These are phyloP conservation scores for Suillus decipiens DNA, from an alignment of 768 basidiomycete species.

Conservation along the genomic window DNA sequence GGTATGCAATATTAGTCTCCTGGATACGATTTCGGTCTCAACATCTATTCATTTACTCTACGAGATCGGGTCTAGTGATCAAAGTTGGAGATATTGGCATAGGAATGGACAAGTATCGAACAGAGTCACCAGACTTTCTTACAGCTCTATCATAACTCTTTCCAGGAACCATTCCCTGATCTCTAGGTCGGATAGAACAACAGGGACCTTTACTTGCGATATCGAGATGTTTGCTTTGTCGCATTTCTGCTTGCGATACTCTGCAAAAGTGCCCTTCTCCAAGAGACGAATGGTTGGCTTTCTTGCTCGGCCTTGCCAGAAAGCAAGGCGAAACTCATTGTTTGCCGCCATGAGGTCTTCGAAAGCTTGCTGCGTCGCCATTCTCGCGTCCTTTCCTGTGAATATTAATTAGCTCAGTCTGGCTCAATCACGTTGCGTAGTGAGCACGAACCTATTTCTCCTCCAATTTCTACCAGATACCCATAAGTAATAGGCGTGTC, in stretches of 20 bases:
- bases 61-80: not conserved
- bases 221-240: not conserved
- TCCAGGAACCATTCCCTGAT: conserved; percentile 22
- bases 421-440: not conserved
- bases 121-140: not conserved
- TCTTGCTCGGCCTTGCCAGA: not conserved
- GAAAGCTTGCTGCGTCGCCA: conserved; percentile 2
- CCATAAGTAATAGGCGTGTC: conserved; percentile 16
- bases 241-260: conserved; percentile 6
- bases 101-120: not conserved
- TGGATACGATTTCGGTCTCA: conserved; percentile 49
- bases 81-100: too few relatives aligned
- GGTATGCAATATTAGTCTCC: conserved; percentile 62
- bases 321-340: not conserved
- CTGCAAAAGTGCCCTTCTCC: conserved; percentile 8
- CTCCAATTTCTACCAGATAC: conserved; percentile 12
- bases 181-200: conserved; percentile 10
- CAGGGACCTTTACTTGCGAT: conserved; percentile 11
- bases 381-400: not conserved
- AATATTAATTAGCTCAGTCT: not conserved
- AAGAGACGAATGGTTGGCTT: conserved; percentile 15
- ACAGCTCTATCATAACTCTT: conserved; percentile 18
- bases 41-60: not conserved
- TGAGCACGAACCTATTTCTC: conserved; percentile 10
- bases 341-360: conserved; percentile 6